phyloP scores from a whole-genome alignment of 495 filamentous ascomycete genomes.

The Hyaloscypha hepaticicola region DNA sequence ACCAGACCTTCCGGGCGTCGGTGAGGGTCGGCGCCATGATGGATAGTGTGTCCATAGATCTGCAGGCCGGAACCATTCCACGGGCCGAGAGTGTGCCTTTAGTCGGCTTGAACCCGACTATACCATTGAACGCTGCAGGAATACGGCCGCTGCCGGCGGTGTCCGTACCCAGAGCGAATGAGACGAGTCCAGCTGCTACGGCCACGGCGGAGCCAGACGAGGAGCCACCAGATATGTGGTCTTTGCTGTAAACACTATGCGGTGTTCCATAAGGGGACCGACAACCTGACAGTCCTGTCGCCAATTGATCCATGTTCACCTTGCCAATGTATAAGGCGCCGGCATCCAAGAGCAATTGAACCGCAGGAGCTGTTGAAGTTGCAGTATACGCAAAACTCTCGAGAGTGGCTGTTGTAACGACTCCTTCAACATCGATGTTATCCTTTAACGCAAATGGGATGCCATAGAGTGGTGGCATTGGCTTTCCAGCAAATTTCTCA shows the following conservation, averaged over 20 bases:
- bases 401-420: constrained; percentile 61
- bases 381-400: constrained; percentile 52
- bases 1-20: constrained; percentile 59
- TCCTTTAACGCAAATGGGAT: constrained; percentile 67
- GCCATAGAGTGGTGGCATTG: constrained; percentile 58
- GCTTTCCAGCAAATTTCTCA: constrained; percentile 42
- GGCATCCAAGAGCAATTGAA: constrained; percentile 41
- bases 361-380: constrained; percentile 37
- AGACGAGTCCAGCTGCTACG: constrained; percentile 55
- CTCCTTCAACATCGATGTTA: constrained; percentile 57
- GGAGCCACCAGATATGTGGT: constrained; percentile 64
- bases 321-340: constrained; percentile 67
- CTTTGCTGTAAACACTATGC: constrained; percentile 48
- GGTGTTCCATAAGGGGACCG: constrained; percentile 62
- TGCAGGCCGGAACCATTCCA: constrained; percentile 62
- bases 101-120: constrained; percentile 68
- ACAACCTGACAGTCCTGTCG: constrained; percentile 59
- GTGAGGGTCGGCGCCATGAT: constrained; percentile 53
- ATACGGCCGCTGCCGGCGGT: constrained; percentile 66
- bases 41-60: constrained; percentile 60
- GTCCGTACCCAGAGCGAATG: constrained; percentile 63
- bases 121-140: constrained; percentile 62
- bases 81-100: constrained; percentile 59
- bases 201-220: constrained; percentile 59
- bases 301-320: constrained; percentile 67